A percentile compares a stretch with the other conserved stretches of the same genome.
These are phyloP conservation scores for Bruguiera hainesii DNA, from an alignment of 441 rosid species.

Conservation along the genomic window DNA sequence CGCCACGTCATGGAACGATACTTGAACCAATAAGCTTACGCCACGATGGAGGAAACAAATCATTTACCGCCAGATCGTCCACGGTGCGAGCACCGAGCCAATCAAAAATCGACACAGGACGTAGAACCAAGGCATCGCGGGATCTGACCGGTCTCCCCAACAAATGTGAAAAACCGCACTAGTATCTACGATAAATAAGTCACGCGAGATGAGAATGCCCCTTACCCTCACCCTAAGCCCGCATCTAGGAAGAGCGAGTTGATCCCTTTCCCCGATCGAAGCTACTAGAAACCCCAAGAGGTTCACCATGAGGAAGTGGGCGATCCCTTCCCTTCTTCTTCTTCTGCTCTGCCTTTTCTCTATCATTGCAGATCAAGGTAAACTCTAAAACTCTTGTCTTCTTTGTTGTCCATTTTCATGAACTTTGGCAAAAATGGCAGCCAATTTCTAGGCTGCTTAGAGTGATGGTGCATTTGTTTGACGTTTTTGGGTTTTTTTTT, in stretches of 20 bases:
- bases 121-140: neutral
- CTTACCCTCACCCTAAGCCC: neutral
- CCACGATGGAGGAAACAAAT: neutral
- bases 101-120: constrained; percentile 16
- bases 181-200: constrained; percentile 4
- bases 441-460: too few species aligned
- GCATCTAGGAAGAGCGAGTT: neutral
- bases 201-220: neutral
- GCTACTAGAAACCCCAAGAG: constrained; percentile 14
- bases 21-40: constrained; percentile 24
- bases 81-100: constrained; percentile 24
- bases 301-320: constrained; percentile 79
- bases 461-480: neutral
- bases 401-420: neutral
- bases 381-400: neutral
- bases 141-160: constrained; percentile 5
- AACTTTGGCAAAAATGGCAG: constrained; percentile 1
- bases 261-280: constrained; percentile 16
- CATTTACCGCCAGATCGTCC: constrained; percentile 40
- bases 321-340: constrained; percentile 73
- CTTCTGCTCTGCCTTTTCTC: constrained; percentile 52
- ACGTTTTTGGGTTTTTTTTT: neutral
- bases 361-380: constrained; percentile 89
- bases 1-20: constrained; percentile 53
- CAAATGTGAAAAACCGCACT: neutral